Percentiles rank a stretch among this genome's conserved stretches.
These are phyloP conservation scores for Alternaria consortialis DNA, from an alignment of 2,329 filamentous ascomycete species.

Conservation along the genomic window DNA sequence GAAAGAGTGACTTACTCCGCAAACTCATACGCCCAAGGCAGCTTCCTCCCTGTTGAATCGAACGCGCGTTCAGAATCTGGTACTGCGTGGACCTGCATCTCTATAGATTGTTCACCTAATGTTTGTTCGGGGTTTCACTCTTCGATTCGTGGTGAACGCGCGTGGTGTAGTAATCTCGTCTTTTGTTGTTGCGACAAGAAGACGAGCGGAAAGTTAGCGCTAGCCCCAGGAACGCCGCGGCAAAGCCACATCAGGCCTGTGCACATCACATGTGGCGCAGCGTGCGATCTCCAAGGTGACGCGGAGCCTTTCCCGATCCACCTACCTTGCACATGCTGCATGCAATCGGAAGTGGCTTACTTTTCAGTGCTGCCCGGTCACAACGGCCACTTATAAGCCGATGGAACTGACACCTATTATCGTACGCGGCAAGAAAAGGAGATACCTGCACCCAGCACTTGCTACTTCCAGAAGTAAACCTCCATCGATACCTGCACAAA, in stretches of 20 bases:
- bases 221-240: slow-evolving; percentile 31
- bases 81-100: slow-evolving; percentile 73
- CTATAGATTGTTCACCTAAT: slow-evolving; percentile 15
- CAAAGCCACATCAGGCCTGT: slow-evolving; percentile 40
- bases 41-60: slow-evolving; percentile 65
- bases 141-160: slow-evolving; percentile 12
- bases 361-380: slow-evolving; percentile 38
- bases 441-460: slow-evolving; percentile 16
- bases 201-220: slow-evolving; percentile 22
- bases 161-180: slow-evolving; percentile 9
- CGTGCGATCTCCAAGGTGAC: slow-evolving; percentile 13
- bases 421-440: slow-evolving; percentile 47
- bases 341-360: slow-evolving; percentile 9
- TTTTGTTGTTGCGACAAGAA: slow-evolving; percentile 43
- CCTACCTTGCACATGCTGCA: slow-evolving; percentile 21
- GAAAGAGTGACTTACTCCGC: slow-evolving; percentile 61
- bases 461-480: slow-evolving; percentile 2
- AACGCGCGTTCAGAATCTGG: slow-evolving; percentile 69
- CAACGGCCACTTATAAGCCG: slow-evolving; percentile 21
- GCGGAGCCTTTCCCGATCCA: slow-evolving; percentile 30
- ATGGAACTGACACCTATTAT: slow-evolving; percentile 48
- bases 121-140: neutral
- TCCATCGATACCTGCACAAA: slow-evolving; percentile 5
- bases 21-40: slow-evolving; percentile 71
- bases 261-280: slow-evolving; percentile 25